A percentile compares a stretch with the other conserved stretches of the same genome.
These are phyloP conservation scores for Boeremia lycopersici DNA, from an alignment of 2,329 filamentous ascomycete species.

Conservation along the genomic window DNA sequence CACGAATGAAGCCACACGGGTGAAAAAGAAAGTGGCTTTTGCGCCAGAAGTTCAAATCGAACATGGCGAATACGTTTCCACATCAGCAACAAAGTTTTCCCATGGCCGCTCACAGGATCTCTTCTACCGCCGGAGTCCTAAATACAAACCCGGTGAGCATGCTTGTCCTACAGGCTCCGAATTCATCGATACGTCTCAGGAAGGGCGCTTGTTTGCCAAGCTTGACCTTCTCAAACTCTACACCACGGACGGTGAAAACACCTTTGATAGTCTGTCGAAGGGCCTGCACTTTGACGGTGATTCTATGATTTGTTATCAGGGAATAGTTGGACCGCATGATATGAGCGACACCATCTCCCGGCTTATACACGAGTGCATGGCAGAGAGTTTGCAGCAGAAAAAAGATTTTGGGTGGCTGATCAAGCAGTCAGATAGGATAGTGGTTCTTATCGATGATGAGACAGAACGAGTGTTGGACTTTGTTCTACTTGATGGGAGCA, in stretches of 20 bases:
- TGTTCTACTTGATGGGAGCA: background rate
- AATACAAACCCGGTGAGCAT: background rate
- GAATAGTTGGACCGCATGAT: background rate
- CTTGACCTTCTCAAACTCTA: slow-evolving; percentile 6
- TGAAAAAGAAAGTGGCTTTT: background rate
- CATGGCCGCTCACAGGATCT: background rate
- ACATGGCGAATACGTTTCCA: background rate
- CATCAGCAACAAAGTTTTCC: background rate
- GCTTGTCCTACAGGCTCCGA: background rate
- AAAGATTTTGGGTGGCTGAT: background rate
- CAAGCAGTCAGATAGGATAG: background rate
- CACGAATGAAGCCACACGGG: background rate
- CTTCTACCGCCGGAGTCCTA: background rate
- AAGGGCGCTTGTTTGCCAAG: background rate
- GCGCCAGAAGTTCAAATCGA: background rate
- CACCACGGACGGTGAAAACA: slow-evolving; percentile 2
- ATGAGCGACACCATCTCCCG: background rate
- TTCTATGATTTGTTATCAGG: background rate
- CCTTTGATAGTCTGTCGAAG: background rate
- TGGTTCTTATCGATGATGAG: background rate
- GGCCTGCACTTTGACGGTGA: background rate
- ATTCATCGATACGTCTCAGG: slow-evolving; percentile 1
- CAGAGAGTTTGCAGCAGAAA: background rate
- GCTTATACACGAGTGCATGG: background rate
- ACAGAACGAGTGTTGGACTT: background rate